A percentile compares a stretch with the other conserved stretches of the same genome.
These are phyloP conservation scores for Monosporozyma yasuniensis DNA, from an alignment of 805 yeast genomes.

Conservation along the genomic window DNA sequence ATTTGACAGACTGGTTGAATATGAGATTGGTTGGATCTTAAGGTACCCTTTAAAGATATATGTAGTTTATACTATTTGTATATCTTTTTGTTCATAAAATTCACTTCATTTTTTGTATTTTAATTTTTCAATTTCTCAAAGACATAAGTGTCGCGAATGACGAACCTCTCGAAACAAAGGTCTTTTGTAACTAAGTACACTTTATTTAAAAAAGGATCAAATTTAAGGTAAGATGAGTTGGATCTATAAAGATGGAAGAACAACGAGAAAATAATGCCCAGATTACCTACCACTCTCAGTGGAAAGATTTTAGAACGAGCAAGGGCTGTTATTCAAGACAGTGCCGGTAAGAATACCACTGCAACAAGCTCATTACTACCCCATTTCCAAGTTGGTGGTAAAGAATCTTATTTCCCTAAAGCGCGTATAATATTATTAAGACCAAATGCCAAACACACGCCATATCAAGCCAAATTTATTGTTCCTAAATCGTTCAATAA, in stretches of 20 bases:
- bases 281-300: constrained; percentile 9
- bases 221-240: too few species aligned
- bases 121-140: background rate
- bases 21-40: background rate
- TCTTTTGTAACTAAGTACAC: background rate
- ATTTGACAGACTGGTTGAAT: background rate
- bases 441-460: constrained; percentile 94
- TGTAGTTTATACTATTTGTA: background rate
- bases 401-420: constrained; percentile 71
- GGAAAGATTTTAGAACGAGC: constrained; percentile 29
- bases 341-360: background rate
- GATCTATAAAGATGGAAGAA: too few species aligned
- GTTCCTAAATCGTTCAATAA: constrained; percentile 93
- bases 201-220: background rate
- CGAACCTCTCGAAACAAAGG: background rate
- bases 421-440: constrained; percentile 73
- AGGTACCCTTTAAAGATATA: background rate
- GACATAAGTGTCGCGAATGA: background rate
- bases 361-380: constrained; percentile 32
- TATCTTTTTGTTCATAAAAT: background rate
- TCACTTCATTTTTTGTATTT: background rate
- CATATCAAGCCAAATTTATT: constrained; percentile 91
- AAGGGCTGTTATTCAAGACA: constrained; percentile 42
- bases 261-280: constrained; percentile 1
- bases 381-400: constrained; percentile 76